Evolutionary conservation across 73 alveolate species (phyloP), one percentile per base, ranked within the genome.

Genomic region (Stentor roeselii): DNA sequence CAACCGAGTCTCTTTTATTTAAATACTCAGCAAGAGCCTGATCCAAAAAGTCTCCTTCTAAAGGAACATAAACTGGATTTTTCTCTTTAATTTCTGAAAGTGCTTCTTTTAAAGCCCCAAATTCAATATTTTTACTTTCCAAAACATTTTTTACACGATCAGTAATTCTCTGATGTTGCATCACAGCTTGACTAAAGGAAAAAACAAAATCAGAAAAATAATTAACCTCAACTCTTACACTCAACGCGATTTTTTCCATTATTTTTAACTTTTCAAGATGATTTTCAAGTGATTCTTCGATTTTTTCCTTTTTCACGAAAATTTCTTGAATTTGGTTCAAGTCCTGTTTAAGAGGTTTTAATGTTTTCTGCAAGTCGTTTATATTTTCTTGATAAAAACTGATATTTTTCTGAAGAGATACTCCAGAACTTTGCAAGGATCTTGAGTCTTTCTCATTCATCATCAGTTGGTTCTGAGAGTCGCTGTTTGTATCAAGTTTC

Each of bases 21-120:
- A 87, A 59, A 60, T 36, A 87, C 37, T 60, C 87, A 14, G 90
- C 89, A 6, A 87, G 84, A 36, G 84, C 37, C 59, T 80, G 59
- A 75, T 87, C 93, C 21, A 87, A 83, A 14, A 85, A 85, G 59
- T 87, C 93, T 40, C 83, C 90, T 21, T 84, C 74, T 15, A 83
- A 86, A 35, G 93, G 93, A 30, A 60, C 59, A 80, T 87, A 87
- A n/a, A 60, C 39, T 60, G 78, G 78, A 27, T 60, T 60, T 27
- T 60, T 4, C 39, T 6, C 36, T 27, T 60, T 60, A 14, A 50
- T 50, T 60, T 60, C 78, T 14, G 34, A 3, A 6, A 60, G 40
- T 14, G 36, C 78, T 21, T 27, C 36, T 31, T 38, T 60, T 27
- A 60, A 6, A 21, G 78, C 78, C 14, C 30, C 36, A 31, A 60